Evolutionary conservation across 768 basidiomycete species (phyloP).

Genomic region (Jaapia argillacea): DNA sequence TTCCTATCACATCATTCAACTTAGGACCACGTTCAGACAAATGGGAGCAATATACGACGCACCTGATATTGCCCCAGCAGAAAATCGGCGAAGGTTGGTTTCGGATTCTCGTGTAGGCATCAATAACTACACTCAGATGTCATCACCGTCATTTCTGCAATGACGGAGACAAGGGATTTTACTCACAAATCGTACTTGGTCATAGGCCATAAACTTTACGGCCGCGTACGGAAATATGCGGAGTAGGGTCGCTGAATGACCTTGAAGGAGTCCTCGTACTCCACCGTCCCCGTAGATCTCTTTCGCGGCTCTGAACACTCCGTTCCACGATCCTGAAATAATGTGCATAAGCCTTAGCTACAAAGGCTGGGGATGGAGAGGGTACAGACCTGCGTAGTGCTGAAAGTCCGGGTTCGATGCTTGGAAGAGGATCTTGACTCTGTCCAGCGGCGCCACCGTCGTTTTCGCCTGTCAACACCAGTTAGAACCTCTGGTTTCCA

Average conservation of each 20-base stretch:
- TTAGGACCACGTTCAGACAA: constrained; percentile 9
- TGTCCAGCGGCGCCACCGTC: constrained; percentile 88
- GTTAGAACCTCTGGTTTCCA: constrained; percentile 6
- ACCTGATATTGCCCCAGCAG: constrained; percentile 88
- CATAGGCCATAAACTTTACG: constrained; percentile 96
- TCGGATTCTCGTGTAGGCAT: constrained; percentile 79
- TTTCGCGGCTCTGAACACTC: constrained; percentile 66
- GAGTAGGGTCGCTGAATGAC: constrained; percentile 90
- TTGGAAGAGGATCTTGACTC: constrained; percentile 98
- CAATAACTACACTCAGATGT: constrained; percentile 51
- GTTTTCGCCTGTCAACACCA: constrained; percentile 67
- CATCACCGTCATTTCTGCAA: neutral
- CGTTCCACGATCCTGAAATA: constrained; percentile 71
- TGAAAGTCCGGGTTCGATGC: constrained; percentile 92
- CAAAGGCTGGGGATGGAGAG: too few species aligned
- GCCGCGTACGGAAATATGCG: constrained; percentile 96
- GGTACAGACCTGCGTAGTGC: constrained; percentile 75
- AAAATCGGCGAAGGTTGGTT: constrained; percentile 70
- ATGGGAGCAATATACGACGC: constrained; percentile 12
- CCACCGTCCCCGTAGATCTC: constrained; percentile 66
- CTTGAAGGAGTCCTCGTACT: constrained; percentile 79
- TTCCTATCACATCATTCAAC: constrained; percentile 45
- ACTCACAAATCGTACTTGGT: constrained; percentile 70
- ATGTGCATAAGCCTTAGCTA: neutral
- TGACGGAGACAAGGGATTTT: neutral